Conservation (phyloP, 176 grass and related monocot species). For the Oryza nivara region DNA sequence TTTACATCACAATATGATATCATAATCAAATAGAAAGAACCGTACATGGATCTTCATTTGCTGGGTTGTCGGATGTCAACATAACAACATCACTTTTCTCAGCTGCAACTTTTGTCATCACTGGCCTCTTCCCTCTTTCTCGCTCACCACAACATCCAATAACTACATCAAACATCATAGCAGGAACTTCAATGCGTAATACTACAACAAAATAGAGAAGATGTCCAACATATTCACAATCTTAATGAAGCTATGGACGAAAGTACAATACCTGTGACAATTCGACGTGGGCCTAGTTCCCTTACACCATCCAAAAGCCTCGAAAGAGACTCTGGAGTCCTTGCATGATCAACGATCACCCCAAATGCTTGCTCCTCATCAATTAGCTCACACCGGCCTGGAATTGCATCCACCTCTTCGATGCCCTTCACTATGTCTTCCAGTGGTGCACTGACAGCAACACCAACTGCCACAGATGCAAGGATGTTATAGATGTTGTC, state of each 20-base stretch:
- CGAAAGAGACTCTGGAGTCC: slow-evolving; percentile 71
- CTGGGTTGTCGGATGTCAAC: slow-evolving; percentile 97
- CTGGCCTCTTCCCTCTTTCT: slow-evolving; percentile 90
- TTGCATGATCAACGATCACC: slow-evolving; percentile 83
- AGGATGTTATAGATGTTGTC: slow-evolving; percentile 94
- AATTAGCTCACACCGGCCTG: slow-evolving; percentile 89
- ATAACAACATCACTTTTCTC: slow-evolving; percentile 99
- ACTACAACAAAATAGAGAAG: background rate
- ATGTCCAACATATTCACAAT: background rate
- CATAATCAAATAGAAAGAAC: slow-evolving; percentile 39
- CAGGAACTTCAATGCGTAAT: slow-evolving; percentile 31
- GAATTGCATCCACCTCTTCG: slow-evolving; percentile 96
- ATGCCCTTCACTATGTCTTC: slow-evolving; percentile 94
- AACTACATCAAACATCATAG: slow-evolving; percentile 63
- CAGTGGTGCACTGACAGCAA: slow-evolving; percentile 80
- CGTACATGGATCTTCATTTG: slow-evolving; percentile 89
- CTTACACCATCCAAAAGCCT: slow-evolving; percentile 82
- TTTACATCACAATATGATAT: background rate
- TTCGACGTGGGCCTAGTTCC: slow-evolving; percentile 78
- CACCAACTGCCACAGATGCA: slow-evolving; percentile 89
- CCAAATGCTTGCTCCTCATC: slow-evolving; percentile 98
- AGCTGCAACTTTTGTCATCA: slow-evolving; percentile 90
- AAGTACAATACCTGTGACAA: slow-evolving; percentile 74
- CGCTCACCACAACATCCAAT: slow-evolving; percentile 91
- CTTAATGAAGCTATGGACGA: slow-evolving; percentile 21